Evolutionary conservation across 2,329 filamentous ascomycete genomes (phyloP), one percentile per base, ranked within the genome.

Genomic region (Exophiala dermatitidis): DNA sequence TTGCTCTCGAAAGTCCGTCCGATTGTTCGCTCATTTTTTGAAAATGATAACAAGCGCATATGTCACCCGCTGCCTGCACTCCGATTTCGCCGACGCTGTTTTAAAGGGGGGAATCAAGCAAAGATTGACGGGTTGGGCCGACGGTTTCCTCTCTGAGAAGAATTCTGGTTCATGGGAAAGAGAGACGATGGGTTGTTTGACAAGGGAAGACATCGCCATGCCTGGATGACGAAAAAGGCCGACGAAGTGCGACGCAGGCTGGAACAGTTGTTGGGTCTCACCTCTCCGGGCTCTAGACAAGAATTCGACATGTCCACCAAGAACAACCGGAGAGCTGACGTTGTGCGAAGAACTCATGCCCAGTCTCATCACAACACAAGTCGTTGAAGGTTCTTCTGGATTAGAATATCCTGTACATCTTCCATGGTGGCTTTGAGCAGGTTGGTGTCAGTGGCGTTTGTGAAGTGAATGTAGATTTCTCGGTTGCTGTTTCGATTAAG

Each of bases 381-480:
- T 71, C 85, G 84, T 72, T 88, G 87, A 52, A 90, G 77, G 68
- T 90, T 90, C 67, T 85, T 85, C 71, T 90, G 86, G 65, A 90
- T 88, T 64, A 90, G 88, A 83, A 89, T 91, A 68, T 91, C 87
- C 71, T 91, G 86, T 51, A 91, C 87, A 7, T 85, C 88, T 59
- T 81, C 79, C 88, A 91, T 91, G 37, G 88, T 91, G 60, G 89
- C 88, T 73, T 90, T 90, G 61, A 91, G 77, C 58, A 91, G 72
- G 66, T 88, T 89, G 33, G 87, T 82, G 64, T 82, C 78, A 2
- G 78, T 82, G 19, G 78, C 78, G 59, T 80, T 81, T 10, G 79
- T 82, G 62, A 77, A 78, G 61, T 81, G 77, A 12, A 78, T 74
- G 60, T 81, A 81, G 51, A 81, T 78, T 60, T 81, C 78, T 57